Percentiles rank a stretch among this genome's conserved stretches.
phyloP scores from a whole-genome alignment of 306 rosid species.

The Canavalia ensiformis region DNA sequence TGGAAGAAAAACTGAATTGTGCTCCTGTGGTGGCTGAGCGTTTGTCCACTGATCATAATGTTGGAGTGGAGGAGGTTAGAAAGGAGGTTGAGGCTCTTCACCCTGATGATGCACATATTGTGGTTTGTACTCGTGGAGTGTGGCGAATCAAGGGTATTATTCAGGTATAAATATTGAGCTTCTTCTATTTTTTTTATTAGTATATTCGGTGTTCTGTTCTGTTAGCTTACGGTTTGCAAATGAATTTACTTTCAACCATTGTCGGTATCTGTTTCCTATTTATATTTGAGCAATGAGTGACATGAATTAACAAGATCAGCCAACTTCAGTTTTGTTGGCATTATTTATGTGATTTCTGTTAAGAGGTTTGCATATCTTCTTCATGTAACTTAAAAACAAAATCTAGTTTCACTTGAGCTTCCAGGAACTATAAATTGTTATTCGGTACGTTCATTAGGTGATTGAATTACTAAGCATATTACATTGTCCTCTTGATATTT shows the following conservation, averaged over 20 bases:
- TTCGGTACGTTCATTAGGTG: background rate
- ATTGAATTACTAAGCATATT: background rate
- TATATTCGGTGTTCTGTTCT: slow-evolving; percentile 11
- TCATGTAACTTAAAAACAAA: background rate
- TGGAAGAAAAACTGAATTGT: slow-evolving; percentile 39
- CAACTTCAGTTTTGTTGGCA: background rate
- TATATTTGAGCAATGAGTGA: background rate
- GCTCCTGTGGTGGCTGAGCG: slow-evolving; percentile 64
- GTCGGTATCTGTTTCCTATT: background rate
- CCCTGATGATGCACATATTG: slow-evolving; percentile 76
- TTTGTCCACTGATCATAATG: slow-evolving; percentile 78
- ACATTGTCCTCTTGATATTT: too few species aligned
- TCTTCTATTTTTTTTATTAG: background rate
- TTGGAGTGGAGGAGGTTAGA: slow-evolving; percentile 71
- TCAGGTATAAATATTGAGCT: slow-evolving; percentile 56
- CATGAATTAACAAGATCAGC: background rate
- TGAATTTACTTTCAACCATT: background rate
- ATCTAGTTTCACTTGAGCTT: background rate
- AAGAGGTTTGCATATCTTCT: background rate
- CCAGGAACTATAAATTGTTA: too few species aligned
- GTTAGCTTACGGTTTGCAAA: background rate
- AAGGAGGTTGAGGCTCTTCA: slow-evolving; percentile 77
- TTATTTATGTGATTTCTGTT: background rate
- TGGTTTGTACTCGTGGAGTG: slow-evolving; percentile 60
- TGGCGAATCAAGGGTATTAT: slow-evolving; percentile 87